Percentiles rank a stretch among this genome's conserved stretches.
phyloP scores from a whole-genome alignment of 768 basidiomycete species.

The Calocera cornea region DNA sequence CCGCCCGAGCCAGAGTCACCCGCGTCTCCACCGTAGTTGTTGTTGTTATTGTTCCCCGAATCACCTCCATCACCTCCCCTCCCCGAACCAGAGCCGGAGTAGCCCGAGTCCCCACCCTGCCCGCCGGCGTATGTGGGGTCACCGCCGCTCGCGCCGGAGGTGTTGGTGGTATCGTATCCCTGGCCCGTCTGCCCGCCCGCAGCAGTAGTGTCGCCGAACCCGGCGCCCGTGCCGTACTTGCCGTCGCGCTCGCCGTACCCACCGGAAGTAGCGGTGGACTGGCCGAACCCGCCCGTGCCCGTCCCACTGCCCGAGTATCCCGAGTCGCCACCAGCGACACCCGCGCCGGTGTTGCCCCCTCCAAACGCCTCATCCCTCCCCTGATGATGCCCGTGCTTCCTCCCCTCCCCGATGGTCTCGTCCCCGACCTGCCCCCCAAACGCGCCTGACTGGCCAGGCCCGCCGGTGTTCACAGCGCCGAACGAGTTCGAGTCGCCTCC shows the following conservation, averaged over 20 bases:
- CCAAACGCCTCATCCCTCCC: neutral
- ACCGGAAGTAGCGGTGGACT: neutral
- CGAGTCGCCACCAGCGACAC: neutral
- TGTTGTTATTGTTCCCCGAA: too few relatives aligned
- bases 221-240: neutral
- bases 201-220: neutral
- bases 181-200: neutral
- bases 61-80: neutral
- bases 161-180: neutral
- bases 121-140: neutral
- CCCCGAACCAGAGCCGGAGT: too few relatives aligned
- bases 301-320: neutral
- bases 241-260: neutral
- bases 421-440: neutral
- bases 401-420: too few relatives aligned
- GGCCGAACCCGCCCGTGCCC: neutral
- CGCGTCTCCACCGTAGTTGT: neutral
- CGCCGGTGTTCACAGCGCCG: neutral
- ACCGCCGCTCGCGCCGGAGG: neutral
- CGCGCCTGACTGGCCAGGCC: neutral
- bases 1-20: neutral
- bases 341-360: neutral
- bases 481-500: neutral
- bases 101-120: neutral
- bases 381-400: too few relatives aligned